Evolutionary conservation across 2,329 filamentous ascomycete genomes (phyloP), one percentile per base, ranked within the genome.

Genomic region (Fusarium hostae): DNA sequence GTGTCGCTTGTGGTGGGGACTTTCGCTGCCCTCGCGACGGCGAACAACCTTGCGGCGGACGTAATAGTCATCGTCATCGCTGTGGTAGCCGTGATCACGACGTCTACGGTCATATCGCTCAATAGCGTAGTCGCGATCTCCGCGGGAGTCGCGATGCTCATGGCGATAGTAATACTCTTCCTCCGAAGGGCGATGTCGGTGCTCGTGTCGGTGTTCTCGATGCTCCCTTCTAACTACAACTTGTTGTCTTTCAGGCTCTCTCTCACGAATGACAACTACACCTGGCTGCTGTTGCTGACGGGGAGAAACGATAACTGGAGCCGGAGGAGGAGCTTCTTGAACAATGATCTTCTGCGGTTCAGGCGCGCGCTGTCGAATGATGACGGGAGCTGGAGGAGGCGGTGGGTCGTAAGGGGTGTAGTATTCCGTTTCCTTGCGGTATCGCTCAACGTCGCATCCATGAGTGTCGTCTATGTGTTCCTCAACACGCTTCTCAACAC

Each of bases 381-480:
- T 82, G 66, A 90, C 85, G 9, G 87, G 87, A 22, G 74, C 59
- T 39, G 75, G 75, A 4, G 83, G 77, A 8, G 83, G 84, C 13
- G 84, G 79, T 16, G 86, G 85, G 26, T 87, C 83, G 30, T 84
- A 82, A 6, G 85, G 85, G 47, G 85, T 82, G 74, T 87, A 91
- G 77, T 90, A 91, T 72, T 91, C 89, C 5, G 87, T 88, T 77
- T 91, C 89, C 78, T 86, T 87, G 75, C 86, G 86, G 75, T 89
- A 89, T 76, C 84, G 85, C 77, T 91, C 89, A 44, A 90, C 75
- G 22, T 90, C 86, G 61, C 82, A 83, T 47, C 83, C 83, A 26
- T 78, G 78, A 22, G 78, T 73, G 28, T 86, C 85, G 47, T 86
- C 85, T 32, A 83, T 79, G 51, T 83, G 84, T 70, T 88, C 86